Percentiles rank a stretch among this genome's conserved stretches.
Evolutionary conservation across 1,139 yeast species (phyloP).

Genomic region (Wickerhamomyces sp.): DNA sequence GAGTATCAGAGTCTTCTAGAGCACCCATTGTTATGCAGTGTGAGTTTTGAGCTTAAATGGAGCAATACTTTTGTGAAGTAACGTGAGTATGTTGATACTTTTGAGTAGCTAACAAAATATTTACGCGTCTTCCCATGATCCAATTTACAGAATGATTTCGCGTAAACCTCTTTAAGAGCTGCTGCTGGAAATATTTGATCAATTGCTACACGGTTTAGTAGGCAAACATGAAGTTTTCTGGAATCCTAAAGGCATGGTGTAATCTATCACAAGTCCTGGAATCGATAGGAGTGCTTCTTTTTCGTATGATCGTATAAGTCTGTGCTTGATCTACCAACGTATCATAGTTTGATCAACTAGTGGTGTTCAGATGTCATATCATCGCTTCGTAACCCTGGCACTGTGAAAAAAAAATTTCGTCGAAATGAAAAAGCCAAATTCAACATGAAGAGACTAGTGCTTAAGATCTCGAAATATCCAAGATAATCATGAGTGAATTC

Average conservation of each 20-base stretch:
- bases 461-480: not conserved
- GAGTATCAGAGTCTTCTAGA: constrained; percentile 5
- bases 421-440: not conserved
- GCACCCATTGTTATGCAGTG: constrained; percentile 1
- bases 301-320: too few relatives aligned
- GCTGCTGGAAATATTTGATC: not conserved
- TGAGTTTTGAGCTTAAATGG: not conserved
- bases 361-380: not conserved
- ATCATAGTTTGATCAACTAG: not conserved
- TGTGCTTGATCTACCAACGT: too few relatives aligned
- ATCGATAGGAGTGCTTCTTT: too few relatives aligned
- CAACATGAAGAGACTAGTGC: not conserved
- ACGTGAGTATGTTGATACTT: too few relatives aligned
- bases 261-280: too few relatives aligned
- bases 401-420: constrained; percentile 4
- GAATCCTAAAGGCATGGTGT: too few relatives aligned
- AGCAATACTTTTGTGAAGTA: too few relatives aligned
- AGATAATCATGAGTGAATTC: constrained; percentile 22
- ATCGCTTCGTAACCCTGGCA: not conserved
- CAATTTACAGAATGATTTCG: not conserved
- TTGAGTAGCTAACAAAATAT: too few relatives aligned
- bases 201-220: too few relatives aligned
- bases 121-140: not conserved
- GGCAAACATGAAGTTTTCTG: too few relatives aligned
- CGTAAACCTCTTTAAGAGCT: not conserved